Percentiles rank a stretch among this genome's conserved stretches.
Evolutionary conservation across 2,329 filamentous ascomycete genomes (phyloP).

Genomic region (Penicillium sp.): DNA sequence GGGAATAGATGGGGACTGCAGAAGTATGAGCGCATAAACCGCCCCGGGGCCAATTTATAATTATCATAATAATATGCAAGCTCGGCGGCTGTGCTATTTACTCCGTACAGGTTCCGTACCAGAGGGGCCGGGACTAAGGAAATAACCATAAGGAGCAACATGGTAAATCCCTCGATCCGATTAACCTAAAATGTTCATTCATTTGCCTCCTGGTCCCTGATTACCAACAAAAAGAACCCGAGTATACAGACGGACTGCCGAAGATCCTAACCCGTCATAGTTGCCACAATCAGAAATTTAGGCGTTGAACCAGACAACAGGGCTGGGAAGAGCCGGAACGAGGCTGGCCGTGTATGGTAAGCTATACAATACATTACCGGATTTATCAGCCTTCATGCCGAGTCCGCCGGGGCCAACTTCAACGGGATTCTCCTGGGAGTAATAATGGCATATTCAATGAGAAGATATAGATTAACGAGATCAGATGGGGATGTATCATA

Average conservation of each 20-base stretch:
- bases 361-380: constrained; percentile 12
- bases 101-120: neutral
- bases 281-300: constrained; percentile 26
- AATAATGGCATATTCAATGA: neutral
- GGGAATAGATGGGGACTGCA: neutral
- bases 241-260: constrained; percentile 1
- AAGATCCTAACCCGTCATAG: constrained; percentile 2
- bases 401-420: neutral
- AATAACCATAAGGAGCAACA: neutral
- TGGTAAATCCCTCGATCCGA: neutral
- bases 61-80: neutral
- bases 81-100: neutral
- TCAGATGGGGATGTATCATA: neutral
- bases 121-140: neutral
- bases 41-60: neutral
- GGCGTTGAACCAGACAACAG: constrained; percentile 11
- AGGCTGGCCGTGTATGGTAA: constrained; percentile 11
- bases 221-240: neutral
- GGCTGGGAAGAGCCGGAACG: constrained; percentile 5
- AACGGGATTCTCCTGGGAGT: neutral
- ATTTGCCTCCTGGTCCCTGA: neutral
- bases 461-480: neutral
- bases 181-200: neutral
- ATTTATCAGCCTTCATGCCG: constrained; percentile 11
- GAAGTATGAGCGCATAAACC: neutral